phyloP scores from a whole-genome alignment of 2,329 filamentous ascomycete species.

The Calonectria pseudoreteaudii region DNA sequence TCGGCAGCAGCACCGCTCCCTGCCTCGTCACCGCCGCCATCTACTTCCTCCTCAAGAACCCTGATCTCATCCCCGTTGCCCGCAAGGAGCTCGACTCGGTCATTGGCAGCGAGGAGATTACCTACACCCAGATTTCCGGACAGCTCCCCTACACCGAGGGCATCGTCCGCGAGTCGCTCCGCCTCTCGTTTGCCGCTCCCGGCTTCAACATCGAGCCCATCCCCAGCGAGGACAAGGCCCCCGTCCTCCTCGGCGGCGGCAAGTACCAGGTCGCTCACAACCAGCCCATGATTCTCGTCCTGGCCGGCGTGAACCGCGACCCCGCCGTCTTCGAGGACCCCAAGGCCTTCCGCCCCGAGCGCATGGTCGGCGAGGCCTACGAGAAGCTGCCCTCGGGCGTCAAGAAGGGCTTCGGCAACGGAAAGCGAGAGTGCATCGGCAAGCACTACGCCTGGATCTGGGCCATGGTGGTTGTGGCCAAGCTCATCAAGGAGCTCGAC shows the following conservation, averaged over 20 bases:
- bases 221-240: constrained; percentile 52
- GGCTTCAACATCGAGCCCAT: constrained; percentile 66
- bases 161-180: constrained; percentile 65
- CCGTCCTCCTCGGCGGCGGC: constrained; percentile 60
- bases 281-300: constrained; percentile 61
- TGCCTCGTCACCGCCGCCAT: constrained; percentile 59
- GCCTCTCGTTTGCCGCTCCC: constrained; percentile 65
- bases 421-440: constrained; percentile 64
- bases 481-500: constrained; percentile 58
- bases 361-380: constrained; percentile 61
- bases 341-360: constrained; percentile 58
- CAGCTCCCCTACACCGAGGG: constrained; percentile 66
- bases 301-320: constrained; percentile 63
- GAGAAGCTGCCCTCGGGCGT: constrained; percentile 56
- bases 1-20: constrained; percentile 64
- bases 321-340: constrained; percentile 61
- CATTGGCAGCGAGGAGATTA: constrained; percentile 58
- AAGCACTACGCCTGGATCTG: constrained; percentile 63
- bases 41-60: constrained; percentile 64
- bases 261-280: constrained; percentile 62
- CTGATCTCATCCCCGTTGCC: constrained; percentile 58
- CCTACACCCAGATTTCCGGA: constrained; percentile 58
- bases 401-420: constrained; percentile 65
- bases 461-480: constrained; percentile 54
- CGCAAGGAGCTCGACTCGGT: constrained; percentile 66